These are phyloP conservation scores for Tieghemiomyces parasiticus DNA, from an alignment of 192 early-diverging fungal species.

Conservation along the genomic window DNA sequence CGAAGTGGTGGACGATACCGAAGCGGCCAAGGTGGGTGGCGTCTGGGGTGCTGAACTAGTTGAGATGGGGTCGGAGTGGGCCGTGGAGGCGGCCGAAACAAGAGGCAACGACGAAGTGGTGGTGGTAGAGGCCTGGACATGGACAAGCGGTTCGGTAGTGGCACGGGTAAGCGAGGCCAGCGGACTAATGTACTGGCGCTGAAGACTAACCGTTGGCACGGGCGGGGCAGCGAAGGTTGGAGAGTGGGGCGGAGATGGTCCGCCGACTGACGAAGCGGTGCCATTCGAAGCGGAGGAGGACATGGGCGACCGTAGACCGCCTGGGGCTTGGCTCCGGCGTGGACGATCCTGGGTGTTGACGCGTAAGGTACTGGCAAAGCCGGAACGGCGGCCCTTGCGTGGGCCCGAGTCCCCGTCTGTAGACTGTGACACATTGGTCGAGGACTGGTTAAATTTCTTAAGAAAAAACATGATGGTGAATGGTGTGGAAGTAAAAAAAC, in stretches of 20 bases:
- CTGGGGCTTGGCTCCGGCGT: not conserved
- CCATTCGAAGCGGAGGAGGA: not conserved
- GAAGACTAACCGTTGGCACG: not conserved
- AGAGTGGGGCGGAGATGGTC: not conserved
- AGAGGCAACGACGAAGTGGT: not conserved
- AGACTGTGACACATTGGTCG: not conserved
- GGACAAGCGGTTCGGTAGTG: not conserved
- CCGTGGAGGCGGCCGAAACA: not conserved
- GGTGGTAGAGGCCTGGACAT: not conserved
- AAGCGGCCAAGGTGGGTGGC: not conserved
- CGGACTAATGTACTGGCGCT: not conserved
- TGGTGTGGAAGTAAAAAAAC: too few species aligned
- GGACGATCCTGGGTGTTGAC: not conserved
- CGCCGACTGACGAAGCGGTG: not conserved
- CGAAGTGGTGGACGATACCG: not conserved
- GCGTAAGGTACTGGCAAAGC: not conserved
- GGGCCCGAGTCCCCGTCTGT: not conserved
- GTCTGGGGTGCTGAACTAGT: not conserved
- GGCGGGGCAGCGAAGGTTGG: not conserved
- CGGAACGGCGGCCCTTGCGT: not conserved
- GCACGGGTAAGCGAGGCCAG: not conserved
- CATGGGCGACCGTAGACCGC: not conserved
- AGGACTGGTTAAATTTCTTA: slow-evolving; percentile 3
- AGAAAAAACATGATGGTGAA: not conserved
- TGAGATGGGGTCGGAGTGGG: not conserved